phyloP scores from a whole-genome alignment of 306 rosid species.

The Ochetophila trinervis region DNA sequence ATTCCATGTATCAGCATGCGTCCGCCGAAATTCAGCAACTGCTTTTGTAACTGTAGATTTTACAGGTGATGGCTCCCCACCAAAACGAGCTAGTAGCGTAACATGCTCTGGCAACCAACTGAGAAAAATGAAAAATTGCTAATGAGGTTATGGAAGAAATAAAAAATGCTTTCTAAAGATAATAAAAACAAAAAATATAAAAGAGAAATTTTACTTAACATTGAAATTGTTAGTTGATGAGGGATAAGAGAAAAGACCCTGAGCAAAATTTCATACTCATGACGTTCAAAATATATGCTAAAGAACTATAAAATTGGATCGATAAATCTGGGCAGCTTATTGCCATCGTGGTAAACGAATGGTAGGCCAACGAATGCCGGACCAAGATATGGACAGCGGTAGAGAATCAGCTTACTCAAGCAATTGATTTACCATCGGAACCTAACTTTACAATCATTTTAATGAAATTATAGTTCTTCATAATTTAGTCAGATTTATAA shows the following conservation, averaged over 20 bases:
- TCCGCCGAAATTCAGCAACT: conserved; percentile 94
- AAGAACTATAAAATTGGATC: too few species aligned
- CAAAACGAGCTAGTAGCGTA: conserved; percentile 84
- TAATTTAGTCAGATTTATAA: neutral
- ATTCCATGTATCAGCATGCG: conserved; percentile 99
- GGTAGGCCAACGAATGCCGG: neutral
- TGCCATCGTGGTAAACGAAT: neutral
- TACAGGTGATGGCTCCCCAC: conserved; percentile 89
- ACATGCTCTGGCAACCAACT: conserved; percentile 98
- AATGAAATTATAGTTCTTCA: neutral
- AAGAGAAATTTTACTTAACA: neutral
- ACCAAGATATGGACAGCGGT: neutral
- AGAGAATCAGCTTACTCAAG: too few species aligned
- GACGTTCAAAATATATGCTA: neutral
- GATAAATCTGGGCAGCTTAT: neutral
- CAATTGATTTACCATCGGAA: too few species aligned
- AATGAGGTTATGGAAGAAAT: neutral
- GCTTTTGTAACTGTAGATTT: conserved; percentile 96
- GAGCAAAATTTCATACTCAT: too few species aligned
- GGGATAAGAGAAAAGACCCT: too few species aligned
- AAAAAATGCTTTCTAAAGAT: too few species aligned
- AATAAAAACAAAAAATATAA: neutral
- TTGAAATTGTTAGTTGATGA: neutral
- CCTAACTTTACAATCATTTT: too few species aligned
- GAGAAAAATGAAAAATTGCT: conserved; percentile 23